Conservation (phyloP, 2,329 filamentous ascomycete species). For the Alternaria longipes region DNA sequence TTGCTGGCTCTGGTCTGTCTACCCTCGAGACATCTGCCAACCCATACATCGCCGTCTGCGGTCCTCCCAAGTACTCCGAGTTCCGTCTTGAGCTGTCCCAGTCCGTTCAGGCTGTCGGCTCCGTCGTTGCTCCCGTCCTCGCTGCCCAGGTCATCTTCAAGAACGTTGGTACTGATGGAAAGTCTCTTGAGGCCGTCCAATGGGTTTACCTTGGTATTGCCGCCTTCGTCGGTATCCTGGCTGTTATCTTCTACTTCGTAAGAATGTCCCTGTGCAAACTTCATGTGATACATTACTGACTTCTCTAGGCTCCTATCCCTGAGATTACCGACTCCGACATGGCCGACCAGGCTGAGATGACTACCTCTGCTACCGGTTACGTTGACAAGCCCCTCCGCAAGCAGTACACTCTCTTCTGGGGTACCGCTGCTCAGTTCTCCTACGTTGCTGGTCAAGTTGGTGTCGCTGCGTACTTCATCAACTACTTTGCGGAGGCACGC, state of each 20-base stretch:
- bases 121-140: slow-evolving; percentile 76
- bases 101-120: slow-evolving; percentile 79
- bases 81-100: slow-evolving; percentile 81
- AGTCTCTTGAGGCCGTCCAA: slow-evolving; percentile 73
- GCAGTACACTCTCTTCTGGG: slow-evolving; percentile 59
- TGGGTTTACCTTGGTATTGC: slow-evolving; percentile 85
- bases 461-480: slow-evolving; percentile 62
- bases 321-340: slow-evolving; percentile 78
- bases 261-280: neutral
- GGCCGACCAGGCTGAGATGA: slow-evolving; percentile 51
- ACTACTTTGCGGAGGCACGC: slow-evolving; percentile 49
- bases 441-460: slow-evolving; percentile 64
- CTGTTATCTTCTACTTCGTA: slow-evolving; percentile 70
- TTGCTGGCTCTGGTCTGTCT: slow-evolving; percentile 76
- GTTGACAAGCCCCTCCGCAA: slow-evolving; percentile 71
- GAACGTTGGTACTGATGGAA: slow-evolving; percentile 63
- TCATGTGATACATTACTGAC: neutral
- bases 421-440: slow-evolving; percentile 59
- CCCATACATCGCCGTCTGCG: slow-evolving; percentile 67
- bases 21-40: slow-evolving; percentile 82
- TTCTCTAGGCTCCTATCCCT: slow-evolving; percentile 50
- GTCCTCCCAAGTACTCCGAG: slow-evolving; percentile 77
- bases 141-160: slow-evolving; percentile 79
- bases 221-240: slow-evolving; percentile 73
- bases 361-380: slow-evolving; percentile 57